Evolutionary conservation across 2,329 filamentous ascomycete genomes (phyloP).

Genomic region (Trichoderma asperellum): DNA sequence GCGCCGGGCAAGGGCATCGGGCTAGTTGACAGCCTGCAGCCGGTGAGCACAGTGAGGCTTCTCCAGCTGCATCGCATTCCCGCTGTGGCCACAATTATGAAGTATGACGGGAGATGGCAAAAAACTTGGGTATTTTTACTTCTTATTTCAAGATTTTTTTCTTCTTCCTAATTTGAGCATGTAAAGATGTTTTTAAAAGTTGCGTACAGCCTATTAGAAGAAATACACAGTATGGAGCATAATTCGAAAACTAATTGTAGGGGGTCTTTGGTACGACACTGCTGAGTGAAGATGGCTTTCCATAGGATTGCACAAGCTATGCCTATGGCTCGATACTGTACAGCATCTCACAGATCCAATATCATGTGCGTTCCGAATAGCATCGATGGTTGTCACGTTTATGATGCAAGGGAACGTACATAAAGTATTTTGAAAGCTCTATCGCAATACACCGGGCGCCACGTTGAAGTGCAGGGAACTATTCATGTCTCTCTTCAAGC

Average conservation of each 20-base stretch:
- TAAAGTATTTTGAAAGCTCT: neutral
- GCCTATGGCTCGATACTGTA: neutral
- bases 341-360: neutral
- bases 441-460: neutral
- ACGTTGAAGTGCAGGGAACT: neutral
- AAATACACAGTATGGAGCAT: neutral
- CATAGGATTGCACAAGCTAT: neutral
- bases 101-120: too few relatives aligned
- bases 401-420: neutral
- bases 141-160: neutral
- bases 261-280: neutral
- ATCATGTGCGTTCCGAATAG: too few relatives aligned
- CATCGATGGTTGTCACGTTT: too few relatives aligned
- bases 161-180: neutral
- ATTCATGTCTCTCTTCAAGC: neutral
- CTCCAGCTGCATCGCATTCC: neutral
- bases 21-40: neutral
- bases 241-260: neutral
- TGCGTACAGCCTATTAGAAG: too few relatives aligned
- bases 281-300: neutral
- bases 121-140: neutral
- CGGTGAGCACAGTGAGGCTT: conserved; percentile 4
- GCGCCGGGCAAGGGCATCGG: neutral
- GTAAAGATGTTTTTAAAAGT: neutral
- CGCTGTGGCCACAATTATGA: neutral